Conservation (phyloP, 495 filamentous ascomycete species). For the Terfezia boudieri region DNA sequence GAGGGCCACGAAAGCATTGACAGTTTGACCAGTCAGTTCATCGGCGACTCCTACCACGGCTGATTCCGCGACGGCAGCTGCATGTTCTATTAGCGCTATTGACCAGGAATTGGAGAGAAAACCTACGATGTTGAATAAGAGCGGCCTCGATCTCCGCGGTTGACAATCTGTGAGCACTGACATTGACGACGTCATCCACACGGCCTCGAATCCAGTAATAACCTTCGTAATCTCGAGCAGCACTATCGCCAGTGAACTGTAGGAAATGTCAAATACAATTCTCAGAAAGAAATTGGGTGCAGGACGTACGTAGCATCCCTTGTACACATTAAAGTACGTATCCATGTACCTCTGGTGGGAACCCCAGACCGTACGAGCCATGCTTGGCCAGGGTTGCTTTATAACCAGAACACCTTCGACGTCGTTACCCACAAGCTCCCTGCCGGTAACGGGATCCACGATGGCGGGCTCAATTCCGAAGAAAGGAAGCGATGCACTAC, state of each 20-base stretch:
- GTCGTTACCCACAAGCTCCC: slow-evolving; percentile 87
- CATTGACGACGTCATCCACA: slow-evolving; percentile 97
- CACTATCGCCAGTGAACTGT: slow-evolving; percentile 94
- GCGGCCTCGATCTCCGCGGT: slow-evolving; percentile 97
- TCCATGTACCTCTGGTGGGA: slow-evolving; percentile 98
- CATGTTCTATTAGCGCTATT: background rate
- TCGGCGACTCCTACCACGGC: slow-evolving; percentile 87
- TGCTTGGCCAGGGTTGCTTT: slow-evolving; percentile 97
- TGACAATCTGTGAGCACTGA: slow-evolving; percentile 83
- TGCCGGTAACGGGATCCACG: slow-evolving; percentile 86
- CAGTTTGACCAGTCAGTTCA: slow-evolving; percentile 85
- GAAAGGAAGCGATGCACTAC: slow-evolving; percentile 63
- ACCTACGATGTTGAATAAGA: slow-evolving; percentile 67
- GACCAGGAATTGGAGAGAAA: background rate
- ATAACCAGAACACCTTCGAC: slow-evolving; percentile 95
- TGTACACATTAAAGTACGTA: slow-evolving; percentile 93
- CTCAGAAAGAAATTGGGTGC: background rate
- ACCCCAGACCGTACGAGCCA: slow-evolving; percentile 96
- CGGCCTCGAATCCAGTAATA: slow-evolving; percentile 99
- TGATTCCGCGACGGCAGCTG: slow-evolving; percentile 64
- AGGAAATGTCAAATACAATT: slow-evolving; percentile 17
- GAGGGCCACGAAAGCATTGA: slow-evolving; percentile 88
- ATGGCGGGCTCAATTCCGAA: slow-evolving; percentile 97
- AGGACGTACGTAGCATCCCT: slow-evolving; percentile 74
- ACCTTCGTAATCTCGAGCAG: slow-evolving; percentile 89